Conservation (phyloP, 1,139 yeast genomes). For the Saccharomycopsis hybrid region DNA sequence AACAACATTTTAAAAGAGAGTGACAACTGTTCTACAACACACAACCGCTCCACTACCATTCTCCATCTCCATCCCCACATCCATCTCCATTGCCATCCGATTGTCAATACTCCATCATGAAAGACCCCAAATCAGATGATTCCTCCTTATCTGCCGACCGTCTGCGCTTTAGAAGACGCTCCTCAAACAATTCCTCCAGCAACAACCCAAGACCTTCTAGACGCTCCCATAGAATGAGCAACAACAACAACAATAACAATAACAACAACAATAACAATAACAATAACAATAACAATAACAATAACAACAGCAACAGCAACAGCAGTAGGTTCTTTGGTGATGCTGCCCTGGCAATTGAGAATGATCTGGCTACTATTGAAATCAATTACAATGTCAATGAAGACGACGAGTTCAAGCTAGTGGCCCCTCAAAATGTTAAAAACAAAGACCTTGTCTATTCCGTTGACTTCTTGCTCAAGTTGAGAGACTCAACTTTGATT, state of each 20-base stretch:
- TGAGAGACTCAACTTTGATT: constrained; percentile 10
- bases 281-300: not conserved
- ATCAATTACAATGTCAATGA: constrained; percentile 4
- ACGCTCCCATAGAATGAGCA: not conserved
- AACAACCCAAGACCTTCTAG: not conserved
- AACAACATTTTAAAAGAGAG: too few relatives aligned
- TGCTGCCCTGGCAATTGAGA: not conserved
- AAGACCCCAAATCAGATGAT: not conserved
- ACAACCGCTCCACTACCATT: too few relatives aligned
- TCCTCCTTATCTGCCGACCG: not conserved
- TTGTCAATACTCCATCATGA: too few relatives aligned
- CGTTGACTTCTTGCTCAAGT: constrained; percentile 12
- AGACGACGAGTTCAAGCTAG: constrained; percentile 10
- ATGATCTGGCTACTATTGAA: constrained; percentile 10
- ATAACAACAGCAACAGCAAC: not conserved
- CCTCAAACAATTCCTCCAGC: not conserved
- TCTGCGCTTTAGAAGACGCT: not conserved
- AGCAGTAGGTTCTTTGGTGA: not conserved
- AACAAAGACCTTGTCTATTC: constrained; percentile 8
- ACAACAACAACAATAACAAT: not conserved
- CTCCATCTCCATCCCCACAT: too few relatives aligned
- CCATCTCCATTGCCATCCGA: too few relatives aligned
- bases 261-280: not conserved
- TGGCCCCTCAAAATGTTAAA: not conserved
- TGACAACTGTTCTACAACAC: too few relatives aligned